Base-by-base conservation (phyloP, 768 basidiomycete species). In the Mycena filopes region DNA sequence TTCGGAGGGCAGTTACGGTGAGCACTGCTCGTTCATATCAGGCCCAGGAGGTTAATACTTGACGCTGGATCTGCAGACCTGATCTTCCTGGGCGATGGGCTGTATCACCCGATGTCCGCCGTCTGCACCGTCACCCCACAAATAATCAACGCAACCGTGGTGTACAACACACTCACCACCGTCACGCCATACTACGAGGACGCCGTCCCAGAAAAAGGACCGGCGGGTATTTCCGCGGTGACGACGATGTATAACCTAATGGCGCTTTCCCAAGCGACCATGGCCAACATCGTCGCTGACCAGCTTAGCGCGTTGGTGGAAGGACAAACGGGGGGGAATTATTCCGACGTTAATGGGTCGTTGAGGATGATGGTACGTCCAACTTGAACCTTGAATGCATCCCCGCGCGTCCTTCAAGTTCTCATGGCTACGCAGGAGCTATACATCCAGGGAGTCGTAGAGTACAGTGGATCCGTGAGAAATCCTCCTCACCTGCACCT, bases 381-480 rank as follows among this genome's bases (percentile, higher is more conserved):
- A n/a, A n/a, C 1, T 9, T 12, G 36, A 2, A 10, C 11, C 9
- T 11, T 10, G 2, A 15, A 11, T 36, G 9, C 4, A 36, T 29
- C n/a, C 3, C 33, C 1, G 21, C 28, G 23, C 49, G 36, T 20
- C 36, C n/a, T 6, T 21, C 49, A 5, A 6, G 25, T 36, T 6
- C 45, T 56, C 45, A 56, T 36, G 6, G 15, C 48, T 4, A 2
- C 13, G 25, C 31, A 58, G 56, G 56, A 25, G 7, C 16, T 47
- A 20, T 58, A 46, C 36, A 36, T 58, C 12, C 31, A 23, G 11
- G 56, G 31, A 23, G 56, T 58, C 18, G 26, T 25, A 3, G 46
- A 58, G 29, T 58, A 31, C n/a, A 58, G 56, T 28, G 56, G 33
- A 23, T 38, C 56, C 26, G 56, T 58, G 21, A 33, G 55, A 29